These are phyloP conservation scores for Xylariaceae sp. DNA, from an alignment of 2,329 filamentous ascomycete genomes.

Conservation along the genomic window DNA sequence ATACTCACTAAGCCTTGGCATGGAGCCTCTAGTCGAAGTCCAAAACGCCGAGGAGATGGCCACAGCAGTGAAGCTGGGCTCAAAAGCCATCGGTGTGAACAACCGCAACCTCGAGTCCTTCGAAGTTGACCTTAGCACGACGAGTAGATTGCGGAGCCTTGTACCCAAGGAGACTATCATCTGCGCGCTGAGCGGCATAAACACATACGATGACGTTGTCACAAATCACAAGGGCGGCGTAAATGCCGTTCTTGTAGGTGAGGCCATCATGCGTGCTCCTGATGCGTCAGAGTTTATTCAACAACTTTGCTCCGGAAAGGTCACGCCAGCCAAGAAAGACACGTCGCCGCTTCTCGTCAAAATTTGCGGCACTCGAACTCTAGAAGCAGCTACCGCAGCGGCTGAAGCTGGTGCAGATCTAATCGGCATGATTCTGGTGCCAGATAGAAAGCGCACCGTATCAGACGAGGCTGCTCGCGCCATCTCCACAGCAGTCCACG, in stretches of 20 bases:
- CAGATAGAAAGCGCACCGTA: constrained; percentile 76
- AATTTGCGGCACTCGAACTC: constrained; percentile 87
- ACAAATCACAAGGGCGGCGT: constrained; percentile 87
- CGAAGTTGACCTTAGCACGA: constrained; percentile 92
- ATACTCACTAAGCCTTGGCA: constrained; percentile 85
- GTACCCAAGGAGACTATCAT: constrained; percentile 84
- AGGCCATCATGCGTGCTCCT: constrained; percentile 89
- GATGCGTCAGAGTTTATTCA: constrained; percentile 81
- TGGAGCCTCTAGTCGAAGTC: constrained; percentile 97
- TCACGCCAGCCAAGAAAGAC: constrained; percentile 31
- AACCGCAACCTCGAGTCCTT: constrained; percentile 96
- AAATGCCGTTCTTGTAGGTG: constrained; percentile 88
- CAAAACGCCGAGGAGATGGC: constrained; percentile 94
- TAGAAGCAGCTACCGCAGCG: constrained; percentile 76
- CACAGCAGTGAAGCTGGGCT: constrained; percentile 78
- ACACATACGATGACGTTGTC: constrained; percentile 80
- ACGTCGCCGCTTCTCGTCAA: constrained; percentile 69
- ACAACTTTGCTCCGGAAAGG: constrained; percentile 67
- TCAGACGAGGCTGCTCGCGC: constrained; percentile 72
- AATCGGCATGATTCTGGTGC: constrained; percentile 88
- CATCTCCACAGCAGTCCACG: constrained; percentile 77
- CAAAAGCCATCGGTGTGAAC: constrained; percentile 94
- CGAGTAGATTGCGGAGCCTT: constrained; percentile 80
- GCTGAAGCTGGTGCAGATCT: constrained; percentile 86
- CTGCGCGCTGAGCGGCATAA: constrained; percentile 92